These are phyloP conservation scores for Amanita pallidorosea DNA, from an alignment of 768 basidiomycete species.

Conservation along the genomic window DNA sequence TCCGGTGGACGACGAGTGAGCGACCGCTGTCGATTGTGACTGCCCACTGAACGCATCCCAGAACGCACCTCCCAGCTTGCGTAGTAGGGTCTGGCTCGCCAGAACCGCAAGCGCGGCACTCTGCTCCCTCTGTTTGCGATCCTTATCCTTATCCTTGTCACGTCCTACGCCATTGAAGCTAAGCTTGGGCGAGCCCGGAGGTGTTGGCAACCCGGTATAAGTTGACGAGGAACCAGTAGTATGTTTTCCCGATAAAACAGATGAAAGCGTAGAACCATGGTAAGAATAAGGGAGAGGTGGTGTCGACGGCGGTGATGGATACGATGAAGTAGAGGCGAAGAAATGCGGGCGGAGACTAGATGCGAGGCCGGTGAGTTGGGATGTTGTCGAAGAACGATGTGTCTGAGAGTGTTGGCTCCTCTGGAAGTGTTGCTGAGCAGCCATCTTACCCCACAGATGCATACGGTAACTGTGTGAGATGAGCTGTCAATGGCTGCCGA, in stretches of 20 bases:
- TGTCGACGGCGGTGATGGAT: conserved; percentile 10
- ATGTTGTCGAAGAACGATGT: conserved; percentile 16
- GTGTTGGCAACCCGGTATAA: conserved; percentile 24
- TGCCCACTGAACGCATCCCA: conserved; percentile 80
- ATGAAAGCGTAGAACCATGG: conserved; percentile 10
- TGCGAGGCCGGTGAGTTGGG: conserved; percentile 26
- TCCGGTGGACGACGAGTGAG: conserved; percentile 13
- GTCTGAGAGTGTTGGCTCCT: conserved; percentile 27
- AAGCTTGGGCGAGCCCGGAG: conserved; percentile 32
- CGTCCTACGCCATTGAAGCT: conserved; percentile 12
- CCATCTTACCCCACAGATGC: conserved; percentile 91
- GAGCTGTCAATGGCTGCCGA: conserved; percentile 6
- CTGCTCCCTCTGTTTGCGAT: conserved; percentile 22
- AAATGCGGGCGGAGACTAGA: conserved; percentile 28
- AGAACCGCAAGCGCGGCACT: conserved; percentile 55
- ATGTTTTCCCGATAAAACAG: conserved; percentile 39
- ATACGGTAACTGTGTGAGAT: conserved; percentile 50
- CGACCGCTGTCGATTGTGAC: conserved; percentile 11
- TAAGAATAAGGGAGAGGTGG: conserved; percentile 6
- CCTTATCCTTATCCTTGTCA: conserved; percentile 18
- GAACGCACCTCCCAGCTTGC: conserved; percentile 66
- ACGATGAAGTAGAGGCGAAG: conserved; percentile 17
- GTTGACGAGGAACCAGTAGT: not conserved
- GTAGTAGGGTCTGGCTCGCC: conserved; percentile 66
- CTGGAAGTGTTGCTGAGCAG: conserved; percentile 47